Evolutionary conservation across 2,329 filamentous ascomycete genomes (phyloP), one percentile per base, ranked within the genome.

Genomic region (Colletotrichum cordylinicola): DNA sequence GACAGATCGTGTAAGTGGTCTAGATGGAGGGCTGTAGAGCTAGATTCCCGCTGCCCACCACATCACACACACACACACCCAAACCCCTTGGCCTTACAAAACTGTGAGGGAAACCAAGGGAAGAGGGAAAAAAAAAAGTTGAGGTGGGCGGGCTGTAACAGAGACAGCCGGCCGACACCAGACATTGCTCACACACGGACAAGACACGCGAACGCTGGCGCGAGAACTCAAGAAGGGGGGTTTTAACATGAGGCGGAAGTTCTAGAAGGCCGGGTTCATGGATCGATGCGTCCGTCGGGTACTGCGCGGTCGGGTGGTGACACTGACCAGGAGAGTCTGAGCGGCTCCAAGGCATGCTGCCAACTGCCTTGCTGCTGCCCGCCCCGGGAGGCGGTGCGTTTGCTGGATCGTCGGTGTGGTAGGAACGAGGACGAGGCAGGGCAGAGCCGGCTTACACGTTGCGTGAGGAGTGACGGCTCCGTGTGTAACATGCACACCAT

Each of bases 261-360:
- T 61, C 52, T 52, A 72, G 64, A 52, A 72, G 62, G n/a, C 69
- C 43, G 69, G 62, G 62, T 60, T 67, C 66, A 56, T 56, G 66
- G 64, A 37, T 48, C 15, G 64, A 37, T 35, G 16, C n/a, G 60
- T 21, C 37, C 8, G 37, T 43, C 37, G 37, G 37, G 37, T 43
- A 43, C 37, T 43, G 37, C 37, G 37, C 37, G 37, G 37, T 43
- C 37, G 60, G 60, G 33, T 9, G 27, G 27, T 52, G 39, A n/a
- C 70, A 48, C 29, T 52, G 35, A 48, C 27, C 35, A 48, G n/a
- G 8, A 27, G 21, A 15, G 64, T 72, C 70, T 72, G 37, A 68
- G 70, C 70, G 39, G 39, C 18, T 18, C 9, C 12, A 24, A 24
- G 24, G 24, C 24, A 4, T 24, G 24, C 33, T 15, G 18, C 27